A percentile compares a stretch with the other conserved stretches of the same genome.
These are phyloP conservation scores for Cinchona pubescens DNA, from an alignment of 257 asterid species.

Conservation along the genomic window DNA sequence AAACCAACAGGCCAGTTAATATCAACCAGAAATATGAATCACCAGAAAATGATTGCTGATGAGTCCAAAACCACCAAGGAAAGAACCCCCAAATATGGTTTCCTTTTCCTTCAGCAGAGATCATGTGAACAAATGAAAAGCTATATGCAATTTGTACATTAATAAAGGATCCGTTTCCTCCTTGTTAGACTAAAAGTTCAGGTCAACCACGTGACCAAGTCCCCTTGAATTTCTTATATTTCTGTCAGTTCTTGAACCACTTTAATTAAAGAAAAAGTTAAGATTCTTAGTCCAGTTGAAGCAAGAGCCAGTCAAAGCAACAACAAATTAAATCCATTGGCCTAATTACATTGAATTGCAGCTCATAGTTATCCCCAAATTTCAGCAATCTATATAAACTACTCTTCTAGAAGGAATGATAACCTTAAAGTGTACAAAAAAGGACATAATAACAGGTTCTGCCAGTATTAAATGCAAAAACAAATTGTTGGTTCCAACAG, in stretches of 20 bases:
- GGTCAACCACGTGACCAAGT: conserved; percentile 63
- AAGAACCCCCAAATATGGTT: conserved; percentile 37
- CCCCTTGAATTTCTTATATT: conserved; percentile 30
- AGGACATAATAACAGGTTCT: conserved; percentile 1
- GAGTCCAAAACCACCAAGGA: conserved; percentile 36
- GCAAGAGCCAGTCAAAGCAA: conserved; percentile 41
- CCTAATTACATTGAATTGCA: neutral
- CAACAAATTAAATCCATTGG: conserved; percentile 6
- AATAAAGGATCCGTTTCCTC: conserved; percentile 20
- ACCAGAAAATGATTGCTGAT: conserved; percentile 32
- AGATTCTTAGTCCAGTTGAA: conserved; percentile 23
- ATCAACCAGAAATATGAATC: conserved; percentile 11
- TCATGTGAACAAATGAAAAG: conserved; percentile 60
- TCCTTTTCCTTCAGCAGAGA: conserved; percentile 31
- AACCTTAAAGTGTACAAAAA: neutral
- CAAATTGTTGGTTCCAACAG: neutral
- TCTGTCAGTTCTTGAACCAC: conserved; percentile 32
- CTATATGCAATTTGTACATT: conserved; percentile 27
- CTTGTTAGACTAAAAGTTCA: conserved; percentile 33
- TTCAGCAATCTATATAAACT: neutral
- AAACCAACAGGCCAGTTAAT: conserved; percentile 18
- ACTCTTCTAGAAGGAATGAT: neutral
- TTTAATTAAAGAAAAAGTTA: conserved; percentile 19
- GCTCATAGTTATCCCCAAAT: neutral
- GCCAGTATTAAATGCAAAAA: neutral